Conservation (phyloP, 441 rosid species). For the Hura crepitans region DNA sequence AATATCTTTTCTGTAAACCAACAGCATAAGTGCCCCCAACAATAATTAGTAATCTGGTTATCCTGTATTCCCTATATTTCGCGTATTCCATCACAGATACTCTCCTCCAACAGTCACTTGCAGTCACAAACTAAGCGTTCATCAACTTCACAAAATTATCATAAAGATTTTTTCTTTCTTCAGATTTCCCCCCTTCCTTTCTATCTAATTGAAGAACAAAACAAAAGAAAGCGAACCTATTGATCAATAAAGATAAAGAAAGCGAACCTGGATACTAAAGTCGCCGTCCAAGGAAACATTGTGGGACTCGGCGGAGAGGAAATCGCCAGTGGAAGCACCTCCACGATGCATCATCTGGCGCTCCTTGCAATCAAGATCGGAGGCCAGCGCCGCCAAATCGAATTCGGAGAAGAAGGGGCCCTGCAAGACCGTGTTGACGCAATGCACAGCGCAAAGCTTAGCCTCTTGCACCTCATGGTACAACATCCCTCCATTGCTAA, state of each 20-base stretch:
- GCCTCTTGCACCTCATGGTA: constrained; percentile 98
- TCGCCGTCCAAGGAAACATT: constrained; percentile 90
- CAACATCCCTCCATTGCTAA: constrained; percentile 89
- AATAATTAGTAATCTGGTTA: neutral
- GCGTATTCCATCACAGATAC: neutral
- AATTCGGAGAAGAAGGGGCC: constrained; percentile 95
- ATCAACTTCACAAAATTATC: neutral
- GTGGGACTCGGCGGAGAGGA: constrained; percentile 73
- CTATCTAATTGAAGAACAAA: neutral
- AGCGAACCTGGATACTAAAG: constrained; percentile 77
- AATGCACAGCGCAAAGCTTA: constrained; percentile 97
- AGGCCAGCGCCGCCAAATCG: constrained; percentile 87
- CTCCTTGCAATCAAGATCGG: constrained; percentile 81
- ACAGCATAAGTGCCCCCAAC: neutral
- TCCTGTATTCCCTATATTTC: neutral
- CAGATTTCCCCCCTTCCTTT: neutral
- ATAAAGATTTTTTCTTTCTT: neutral
- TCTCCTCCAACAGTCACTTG: neutral
- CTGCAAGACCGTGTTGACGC: constrained; percentile 89
- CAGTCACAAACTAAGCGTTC: neutral
- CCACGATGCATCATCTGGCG: constrained; percentile 70
- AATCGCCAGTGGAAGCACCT: constrained; percentile 47
- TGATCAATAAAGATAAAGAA: neutral
- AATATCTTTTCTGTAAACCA: neutral
- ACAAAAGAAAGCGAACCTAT: neutral